Base-by-base conservation (phyloP, 305 asterid species). In the Stenogyne calaminthoides region DNA sequence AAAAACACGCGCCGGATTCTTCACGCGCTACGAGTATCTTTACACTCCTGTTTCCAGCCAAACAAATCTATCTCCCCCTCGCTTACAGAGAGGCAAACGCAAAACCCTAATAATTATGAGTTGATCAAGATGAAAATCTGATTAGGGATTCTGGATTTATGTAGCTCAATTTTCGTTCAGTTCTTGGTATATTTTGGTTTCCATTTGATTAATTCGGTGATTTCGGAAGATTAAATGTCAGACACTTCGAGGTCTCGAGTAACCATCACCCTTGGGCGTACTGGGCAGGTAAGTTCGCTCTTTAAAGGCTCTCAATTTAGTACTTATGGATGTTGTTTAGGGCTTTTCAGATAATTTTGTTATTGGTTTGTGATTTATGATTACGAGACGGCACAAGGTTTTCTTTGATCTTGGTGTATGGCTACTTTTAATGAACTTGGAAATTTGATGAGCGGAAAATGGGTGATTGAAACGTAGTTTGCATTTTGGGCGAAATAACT, bases 191-290 rank as follows among this genome's bases (percentile, higher is more conserved):
- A 57, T 71, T 65, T 52, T 5, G 8, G 32, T 7, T 81, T 42
- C 44, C 59, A 39, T 66, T 73, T 14, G 71, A 15, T 67, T 14
- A 59, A 71, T 27, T 54, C 32, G 19, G 68, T 55, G 64, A 36
- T 65, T 76, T 56, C 46, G 22, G 61, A 44, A 60, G 75, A 51
- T 60, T 61, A 56, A 77, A 92, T 92, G 98, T 85, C 89, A 56
- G 93, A 87, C 77, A 12, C 80, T 80, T 87, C 96, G 20, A 81
- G 91, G 88, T 87, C 98, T 72, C 88, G 89, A 46, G 88, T 91
- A 20, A 93, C 97, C 71, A 89, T 93, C 66, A 89, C 96, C 71
- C 93, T 93, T 32, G 96, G 98, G 11, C 85, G 87, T 70, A 69
- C 81, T 55, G 93, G 96, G 77, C 96, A 91, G 96, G 98, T 91